Conservation (phyloP, 495 filamentous ascomycete genomes). For the Cercophora samala region DNA sequence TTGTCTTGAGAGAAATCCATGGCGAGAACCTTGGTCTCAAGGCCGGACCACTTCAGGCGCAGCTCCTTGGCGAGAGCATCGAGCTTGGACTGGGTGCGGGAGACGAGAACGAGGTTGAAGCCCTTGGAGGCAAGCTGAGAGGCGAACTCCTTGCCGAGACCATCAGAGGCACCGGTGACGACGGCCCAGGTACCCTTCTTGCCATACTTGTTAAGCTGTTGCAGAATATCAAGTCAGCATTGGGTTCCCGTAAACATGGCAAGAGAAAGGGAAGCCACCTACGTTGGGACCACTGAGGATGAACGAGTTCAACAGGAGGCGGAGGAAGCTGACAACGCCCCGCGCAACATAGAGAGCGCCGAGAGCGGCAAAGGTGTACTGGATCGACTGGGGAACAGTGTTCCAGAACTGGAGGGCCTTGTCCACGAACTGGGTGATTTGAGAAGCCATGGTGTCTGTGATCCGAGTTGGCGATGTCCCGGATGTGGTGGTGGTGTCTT, state of each 20-base stretch:
- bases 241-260: neutral
- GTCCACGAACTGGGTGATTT: constrained; percentile 33
- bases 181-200: constrained; percentile 91
- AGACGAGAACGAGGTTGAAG: constrained; percentile 91
- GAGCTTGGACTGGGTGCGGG: constrained; percentile 89
- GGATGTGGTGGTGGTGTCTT: neutral
- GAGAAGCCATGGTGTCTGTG: constrained; percentile 1
- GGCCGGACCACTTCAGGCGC: constrained; percentile 57
- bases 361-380: constrained; percentile 45
- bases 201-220: constrained; percentile 83
- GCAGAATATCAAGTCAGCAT: neutral
- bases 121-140: constrained; percentile 84
- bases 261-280: constrained; percentile 23
- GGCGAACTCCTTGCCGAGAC: constrained; percentile 94
- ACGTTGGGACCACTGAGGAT: constrained; percentile 63
- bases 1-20: constrained; percentile 88
- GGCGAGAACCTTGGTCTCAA: constrained; percentile 69
- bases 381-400: constrained; percentile 36
- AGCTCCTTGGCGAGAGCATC: constrained; percentile 72
- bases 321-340: constrained; percentile 58
- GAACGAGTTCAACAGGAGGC: constrained; percentile 70
- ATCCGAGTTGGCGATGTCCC: constrained; percentile 4
- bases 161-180: constrained; percentile 93
- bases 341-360: constrained; percentile 58
- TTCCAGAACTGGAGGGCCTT: constrained; percentile 34